Conservation (phyloP, 768 basidiomycete genomes). For the Roridomyces roridus region DNA sequence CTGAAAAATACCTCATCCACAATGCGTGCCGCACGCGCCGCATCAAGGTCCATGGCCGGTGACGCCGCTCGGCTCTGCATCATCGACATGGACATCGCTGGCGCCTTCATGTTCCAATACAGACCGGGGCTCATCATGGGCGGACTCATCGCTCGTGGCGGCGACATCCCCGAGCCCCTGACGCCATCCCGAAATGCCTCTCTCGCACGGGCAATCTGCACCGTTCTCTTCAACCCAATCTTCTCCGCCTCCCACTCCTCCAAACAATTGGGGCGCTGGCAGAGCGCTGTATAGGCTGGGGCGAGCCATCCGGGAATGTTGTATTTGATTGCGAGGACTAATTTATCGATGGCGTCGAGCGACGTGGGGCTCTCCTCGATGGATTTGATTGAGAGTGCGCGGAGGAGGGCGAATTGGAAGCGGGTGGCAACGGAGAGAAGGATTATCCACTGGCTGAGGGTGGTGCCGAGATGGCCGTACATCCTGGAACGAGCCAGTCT, state of each 20-base stretch:
- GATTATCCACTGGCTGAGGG: constrained; percentile 24
- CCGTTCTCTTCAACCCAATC: constrained; percentile 33
- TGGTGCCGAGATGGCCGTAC: constrained; percentile 5
- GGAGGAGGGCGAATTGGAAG: constrained; percentile 23
- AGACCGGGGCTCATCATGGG: constrained; percentile 15
- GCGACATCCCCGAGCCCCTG: background rate
- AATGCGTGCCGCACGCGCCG: constrained; percentile 15
- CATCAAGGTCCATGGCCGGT: constrained; percentile 6
- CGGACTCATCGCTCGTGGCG: no score
- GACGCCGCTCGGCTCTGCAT: background rate
- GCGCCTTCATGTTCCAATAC: background rate
- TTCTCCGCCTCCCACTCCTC: constrained; percentile 32
- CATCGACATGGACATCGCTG: no score
- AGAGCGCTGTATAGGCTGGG: constrained; percentile 44
- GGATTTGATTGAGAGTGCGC: constrained; percentile 18
- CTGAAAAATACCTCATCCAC: constrained; percentile 26
- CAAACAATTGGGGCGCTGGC: constrained; percentile 39
- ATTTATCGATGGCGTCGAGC: constrained; percentile 38
- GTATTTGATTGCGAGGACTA: constrained; percentile 46
- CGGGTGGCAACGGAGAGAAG: constrained; percentile 21
- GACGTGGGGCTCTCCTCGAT: constrained; percentile 17
- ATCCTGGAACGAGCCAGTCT: constrained; percentile 1
- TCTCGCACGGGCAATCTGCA: constrained; percentile 28
- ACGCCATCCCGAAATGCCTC: constrained; percentile 15
- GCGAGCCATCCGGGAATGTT: constrained; percentile 45